Evolutionary conservation across 345 rosid species (phyloP), one percentile per base, ranked within the genome.

Genomic region (Citrus unshiu): DNA sequence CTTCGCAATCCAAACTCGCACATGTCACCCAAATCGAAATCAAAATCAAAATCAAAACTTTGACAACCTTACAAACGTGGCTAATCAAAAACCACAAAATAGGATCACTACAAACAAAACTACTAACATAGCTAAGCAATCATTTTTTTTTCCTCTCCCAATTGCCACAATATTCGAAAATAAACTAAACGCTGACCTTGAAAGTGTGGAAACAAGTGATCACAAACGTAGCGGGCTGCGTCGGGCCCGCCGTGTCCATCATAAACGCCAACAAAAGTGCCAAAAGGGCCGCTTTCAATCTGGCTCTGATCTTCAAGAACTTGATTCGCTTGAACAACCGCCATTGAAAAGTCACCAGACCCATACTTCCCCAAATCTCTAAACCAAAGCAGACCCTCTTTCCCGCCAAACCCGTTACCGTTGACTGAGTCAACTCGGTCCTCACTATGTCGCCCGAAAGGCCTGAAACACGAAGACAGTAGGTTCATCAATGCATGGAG

Each of bases 241-340:
- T 92, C 91, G 14, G 96, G 96, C 35, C 97, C 98, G 27, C 98
- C 98, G 75, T 95, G 99, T 21, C 98, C 99, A 70, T 95, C 98
- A 71, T 93, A 95, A 58, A 95, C 90, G 21, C 97, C 98, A 27
- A 95, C 92, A 75, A 95, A 93, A 37, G 99, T 95, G 24, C 99
- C 99, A 39, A 92, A 91, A 43, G 85, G 88, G 3, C 99, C 99
- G 43, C 95, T 93, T 84, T 95, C 99, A 82, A 95, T 83, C 89
- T 91, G 97, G 89, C 93, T 83, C 82, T 92, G 98, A 73, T 95
- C 98, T 74, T 95, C 98, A 2, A 93, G 89, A 14, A 91, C 93
- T 79, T 87, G 95, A 77, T 93, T 95, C 27, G 96, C 99, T 83
- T 95, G 98, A 29, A 93, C 87, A 51, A 93, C 92, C 4, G 99